Percentiles rank a stretch among this genome's conserved stretches.
Evolutionary conservation across 441 rosid species (phyloP).

Genomic region (Hura crepitans): DNA sequence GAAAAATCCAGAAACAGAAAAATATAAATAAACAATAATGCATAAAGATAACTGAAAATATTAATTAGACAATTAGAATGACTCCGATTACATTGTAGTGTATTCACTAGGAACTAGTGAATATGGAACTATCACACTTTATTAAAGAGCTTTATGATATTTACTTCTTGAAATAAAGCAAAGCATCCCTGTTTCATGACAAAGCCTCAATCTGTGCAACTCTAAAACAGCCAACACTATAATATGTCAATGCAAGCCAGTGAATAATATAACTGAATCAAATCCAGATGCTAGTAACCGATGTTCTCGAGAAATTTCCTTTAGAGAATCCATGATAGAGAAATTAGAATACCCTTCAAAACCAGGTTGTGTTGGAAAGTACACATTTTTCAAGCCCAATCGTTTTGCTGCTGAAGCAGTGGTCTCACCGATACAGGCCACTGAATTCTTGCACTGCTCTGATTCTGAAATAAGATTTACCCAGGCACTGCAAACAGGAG

Average conservation of each 20-base stretch:
- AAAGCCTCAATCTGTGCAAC: slow-evolving; percentile 7
- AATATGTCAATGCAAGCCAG: not conserved
- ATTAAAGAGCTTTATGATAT: no score
- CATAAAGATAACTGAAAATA: not conserved
- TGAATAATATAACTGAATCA: not conserved
- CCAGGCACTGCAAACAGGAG: slow-evolving; percentile 65
- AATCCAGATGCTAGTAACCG: not conserved
- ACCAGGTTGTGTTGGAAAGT: slow-evolving; percentile 73
- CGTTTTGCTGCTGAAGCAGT: slow-evolving; percentile 81
- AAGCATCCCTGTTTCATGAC: not conserved
- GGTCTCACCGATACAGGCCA: slow-evolving; percentile 94
- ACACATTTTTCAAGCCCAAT: slow-evolving; percentile 65
- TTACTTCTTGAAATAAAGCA: not conserved
- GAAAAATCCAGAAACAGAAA: not conserved
- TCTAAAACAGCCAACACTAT: not conserved
- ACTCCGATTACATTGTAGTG: not conserved
- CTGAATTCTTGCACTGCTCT: slow-evolving; percentile 53
- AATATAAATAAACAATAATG: not conserved
- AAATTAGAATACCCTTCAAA: slow-evolving; percentile 68
- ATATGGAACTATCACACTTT: no score
- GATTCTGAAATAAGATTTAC: slow-evolving; percentile 51
- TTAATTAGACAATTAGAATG: not conserved
- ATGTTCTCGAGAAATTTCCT: not conserved
- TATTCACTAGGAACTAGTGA: not conserved
- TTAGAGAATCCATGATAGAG: not conserved